phyloP scores from a whole-genome alignment of 768 basidiomycete species.

The Suillus paluster region DNA sequence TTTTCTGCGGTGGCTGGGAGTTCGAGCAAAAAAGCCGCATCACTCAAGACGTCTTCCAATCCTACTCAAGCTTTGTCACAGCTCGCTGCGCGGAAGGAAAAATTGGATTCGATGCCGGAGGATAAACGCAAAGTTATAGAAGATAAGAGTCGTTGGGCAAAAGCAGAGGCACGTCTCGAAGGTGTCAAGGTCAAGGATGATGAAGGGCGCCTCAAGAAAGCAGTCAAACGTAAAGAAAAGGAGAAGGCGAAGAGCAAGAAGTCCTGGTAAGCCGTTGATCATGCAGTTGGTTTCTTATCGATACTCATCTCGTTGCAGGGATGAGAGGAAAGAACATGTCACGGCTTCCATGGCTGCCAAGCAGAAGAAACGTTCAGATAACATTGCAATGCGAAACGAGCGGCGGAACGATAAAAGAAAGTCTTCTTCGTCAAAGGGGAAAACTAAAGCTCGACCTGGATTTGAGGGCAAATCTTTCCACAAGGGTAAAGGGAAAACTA shows the following conservation, averaged over 20 bases:
- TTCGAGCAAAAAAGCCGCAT: slow-evolving; percentile 50
- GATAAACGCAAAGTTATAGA: slow-evolving; percentile 70
- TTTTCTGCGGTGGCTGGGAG: slow-evolving; percentile 68
- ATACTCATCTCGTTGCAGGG: slow-evolving; percentile 52
- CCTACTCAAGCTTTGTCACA: slow-evolving; percentile 66
- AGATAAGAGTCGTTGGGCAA: slow-evolving; percentile 79
- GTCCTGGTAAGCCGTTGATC: slow-evolving; percentile 66
- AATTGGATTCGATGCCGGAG: slow-evolving; percentile 74
- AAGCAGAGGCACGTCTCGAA: slow-evolving; percentile 84
- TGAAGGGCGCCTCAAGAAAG: slow-evolving; percentile 85
- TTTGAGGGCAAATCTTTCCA: slow-evolving; percentile 88
- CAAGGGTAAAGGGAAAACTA: slow-evolving; percentile 46
- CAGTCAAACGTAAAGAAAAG: slow-evolving; percentile 91
- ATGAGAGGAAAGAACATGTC: slow-evolving; percentile 82
- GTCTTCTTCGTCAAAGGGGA: slow-evolving; percentile 46
- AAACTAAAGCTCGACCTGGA: slow-evolving; percentile 73
- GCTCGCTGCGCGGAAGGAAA: slow-evolving; percentile 75
- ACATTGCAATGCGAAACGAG: slow-evolving; percentile 87
- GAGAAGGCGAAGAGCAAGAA: slow-evolving; percentile 84
- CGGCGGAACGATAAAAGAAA: slow-evolving; percentile 64
- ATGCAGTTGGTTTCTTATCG: neutral
- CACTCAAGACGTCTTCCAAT: slow-evolving; percentile 65
- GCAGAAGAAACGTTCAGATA: slow-evolving; percentile 46
- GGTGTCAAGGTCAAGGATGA: slow-evolving; percentile 94
- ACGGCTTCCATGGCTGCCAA: slow-evolving; percentile 42